Evolutionary conservation across 495 filamentous ascomycete genomes (phyloP).

Genomic region (Penicillium dipodomyicola): DNA sequence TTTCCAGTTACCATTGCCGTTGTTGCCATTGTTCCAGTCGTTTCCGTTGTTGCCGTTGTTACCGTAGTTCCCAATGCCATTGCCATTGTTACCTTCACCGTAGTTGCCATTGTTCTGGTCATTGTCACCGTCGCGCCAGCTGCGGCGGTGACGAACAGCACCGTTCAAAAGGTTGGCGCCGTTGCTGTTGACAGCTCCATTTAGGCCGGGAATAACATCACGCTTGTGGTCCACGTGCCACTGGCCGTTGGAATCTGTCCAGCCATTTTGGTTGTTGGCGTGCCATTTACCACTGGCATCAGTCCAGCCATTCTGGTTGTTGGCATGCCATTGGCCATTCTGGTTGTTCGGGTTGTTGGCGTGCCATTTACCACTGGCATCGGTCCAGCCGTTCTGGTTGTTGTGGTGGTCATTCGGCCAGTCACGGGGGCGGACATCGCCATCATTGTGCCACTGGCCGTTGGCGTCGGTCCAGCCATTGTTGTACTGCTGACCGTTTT

Average conservation of each 20-base stretch:
- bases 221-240: slow-evolving; percentile 23
- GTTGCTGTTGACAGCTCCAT: not conserved
- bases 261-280: slow-evolving; percentile 11
- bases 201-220: slow-evolving; percentile 4
- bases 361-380: slow-evolving; percentile 16
- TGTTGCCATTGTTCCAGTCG: slow-evolving; percentile 1
- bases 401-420: no score
- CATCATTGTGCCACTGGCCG: slow-evolving; percentile 20
- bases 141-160: not conserved
- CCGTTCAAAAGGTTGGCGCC: not conserved
- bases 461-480: slow-evolving; percentile 23
- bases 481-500: not conserved
- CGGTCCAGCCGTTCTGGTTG: slow-evolving; percentile 14
- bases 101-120: slow-evolving; percentile 14
- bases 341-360: slow-evolving; percentile 3
- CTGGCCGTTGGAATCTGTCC: slow-evolving; percentile 18
- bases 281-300: slow-evolving; percentile 23
- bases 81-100: not conserved
- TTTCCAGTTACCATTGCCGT: not conserved
- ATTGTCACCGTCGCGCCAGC: slow-evolving; percentile 11
- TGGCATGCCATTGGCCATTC: slow-evolving; percentile 21
- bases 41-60: not conserved
- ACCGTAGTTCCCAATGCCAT: not conserved
- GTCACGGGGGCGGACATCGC: no score
- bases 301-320: slow-evolving; percentile 14